A percentile compares a stretch with the other conserved stretches of the same genome.
Evolutionary conservation across 2,329 filamentous ascomycete genomes (phyloP).

Genomic region (Monosporascus ibericus): DNA sequence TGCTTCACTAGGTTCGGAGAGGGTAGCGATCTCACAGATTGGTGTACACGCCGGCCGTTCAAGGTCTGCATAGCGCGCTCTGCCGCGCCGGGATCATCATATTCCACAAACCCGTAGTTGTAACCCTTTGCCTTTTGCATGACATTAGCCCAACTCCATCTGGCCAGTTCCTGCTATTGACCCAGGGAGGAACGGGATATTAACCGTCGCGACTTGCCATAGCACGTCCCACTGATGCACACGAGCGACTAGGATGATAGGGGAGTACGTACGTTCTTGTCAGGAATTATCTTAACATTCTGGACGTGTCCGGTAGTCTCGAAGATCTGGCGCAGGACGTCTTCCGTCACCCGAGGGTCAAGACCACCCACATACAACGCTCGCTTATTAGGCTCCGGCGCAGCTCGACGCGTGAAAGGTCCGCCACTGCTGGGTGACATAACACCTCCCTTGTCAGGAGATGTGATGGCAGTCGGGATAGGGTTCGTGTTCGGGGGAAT

Average conservation of each 20-base stretch:
- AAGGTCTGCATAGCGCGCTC: constrained; percentile 96
- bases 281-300: constrained; percentile 98
- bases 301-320: constrained; percentile 98
- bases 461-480: constrained; percentile 87
- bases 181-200: not conserved
- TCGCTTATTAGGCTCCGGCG: constrained; percentile 97
- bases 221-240: not conserved
- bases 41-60: constrained; percentile 91
- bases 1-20: not conserved
- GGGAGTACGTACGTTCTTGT: constrained; percentile 84
- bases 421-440: constrained; percentile 81
- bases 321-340: constrained; percentile 94
- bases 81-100: constrained; percentile 93
- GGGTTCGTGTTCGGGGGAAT: constrained; percentile 96
- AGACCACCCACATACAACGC: constrained; percentile 93
- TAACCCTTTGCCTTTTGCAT: constrained; percentile 76
- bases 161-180: not conserved
- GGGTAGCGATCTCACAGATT: constrained; percentile 61
- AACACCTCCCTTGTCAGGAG: constrained; percentile 61
- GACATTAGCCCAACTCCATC: not conserved
- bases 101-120: constrained; percentile 99
- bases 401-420: constrained; percentile 79
- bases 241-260: not conserved
- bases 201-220: constrained; percentile 4
- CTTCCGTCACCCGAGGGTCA: constrained; percentile 91